A percentile compares a stretch with the other conserved stretches of the same genome.
These are phyloP conservation scores for Lolium multiflorum DNA, from an alignment of 176 grass and related monocot species.

Conservation along the genomic window DNA sequence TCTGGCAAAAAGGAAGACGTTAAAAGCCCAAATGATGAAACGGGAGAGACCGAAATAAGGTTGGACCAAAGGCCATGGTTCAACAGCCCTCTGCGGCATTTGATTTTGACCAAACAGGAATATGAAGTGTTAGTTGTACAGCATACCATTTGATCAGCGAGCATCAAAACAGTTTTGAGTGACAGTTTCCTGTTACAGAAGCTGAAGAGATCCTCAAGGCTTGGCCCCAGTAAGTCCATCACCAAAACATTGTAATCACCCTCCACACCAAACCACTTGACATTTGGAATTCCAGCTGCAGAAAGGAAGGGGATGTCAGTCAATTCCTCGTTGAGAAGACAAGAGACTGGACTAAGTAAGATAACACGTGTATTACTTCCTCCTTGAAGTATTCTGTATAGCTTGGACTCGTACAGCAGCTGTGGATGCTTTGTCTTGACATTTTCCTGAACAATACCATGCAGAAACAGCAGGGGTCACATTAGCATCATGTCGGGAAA, in stretches of 20 bases:
- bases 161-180: constrained; percentile 86
- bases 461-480: not conserved
- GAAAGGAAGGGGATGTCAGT: not conserved
- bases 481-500: not conserved
- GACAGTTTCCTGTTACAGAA: constrained; percentile 85
- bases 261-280: constrained; percentile 87
- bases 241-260: constrained; percentile 89
- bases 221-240: constrained; percentile 84
- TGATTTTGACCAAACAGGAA: not conserved
- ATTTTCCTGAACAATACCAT: constrained; percentile 15
- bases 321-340: not conserved
- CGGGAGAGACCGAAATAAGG: not conserved
- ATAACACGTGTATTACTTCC: not conserved
- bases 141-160: constrained; percentile 87
- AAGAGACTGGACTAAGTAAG: not conserved
- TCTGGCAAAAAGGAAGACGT: not conserved
- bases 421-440: constrained; percentile 37
- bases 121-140: not conserved
- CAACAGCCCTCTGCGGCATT: not conserved
- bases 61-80: not conserved
- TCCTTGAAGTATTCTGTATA: constrained; percentile 34
- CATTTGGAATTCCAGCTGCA: constrained; percentile 49
- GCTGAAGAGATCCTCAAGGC: constrained; percentile 85
- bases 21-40: not conserved
- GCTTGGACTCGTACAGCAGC: constrained; percentile 27